Percentiles rank a stretch among this genome's conserved stretches.
Conservation (phyloP, 2,329 filamentous ascomycete species). For the Penicillium sp. region DNA sequence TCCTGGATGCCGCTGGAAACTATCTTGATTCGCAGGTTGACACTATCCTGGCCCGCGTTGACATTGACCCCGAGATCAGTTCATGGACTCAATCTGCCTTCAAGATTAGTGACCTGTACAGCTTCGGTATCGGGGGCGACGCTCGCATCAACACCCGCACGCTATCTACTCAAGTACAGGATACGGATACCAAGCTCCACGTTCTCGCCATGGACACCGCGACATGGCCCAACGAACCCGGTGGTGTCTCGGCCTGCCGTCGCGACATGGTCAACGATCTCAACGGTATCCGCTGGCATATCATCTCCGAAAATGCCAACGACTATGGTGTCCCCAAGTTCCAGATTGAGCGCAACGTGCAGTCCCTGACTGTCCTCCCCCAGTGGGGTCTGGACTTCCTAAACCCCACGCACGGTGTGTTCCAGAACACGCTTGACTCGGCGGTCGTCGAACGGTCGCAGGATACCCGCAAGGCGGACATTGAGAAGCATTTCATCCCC, state of each 20-base stretch:
- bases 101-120: conserved; percentile 56
- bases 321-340: conserved; percentile 60
- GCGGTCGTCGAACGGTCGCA: conserved; percentile 47
- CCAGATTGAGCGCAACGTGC: conserved; percentile 59
- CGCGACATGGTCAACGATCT: conserved; percentile 60
- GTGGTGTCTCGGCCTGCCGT: conserved; percentile 60
- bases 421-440: conserved; percentile 57
- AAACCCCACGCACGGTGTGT: conserved; percentile 57
- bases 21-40: conserved; percentile 52
- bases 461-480: conserved; percentile 51
- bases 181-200: conserved; percentile 55
- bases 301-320: conserved; percentile 59
- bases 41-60: conserved; percentile 56
- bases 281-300: conserved; percentile 58
- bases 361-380: conserved; percentile 58
- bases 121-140: conserved; percentile 57
- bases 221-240: conserved; percentile 58
- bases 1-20: conserved; percentile 47
- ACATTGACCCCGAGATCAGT: conserved; percentile 55
- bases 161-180: conserved; percentile 32
- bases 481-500: conserved; percentile 58
- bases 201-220: conserved; percentile 58
- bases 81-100: conserved; percentile 57
- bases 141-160: conserved; percentile 55
- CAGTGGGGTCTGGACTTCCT: conserved; percentile 60